Evolutionary conservation across 345 rosid species (phyloP).

Genomic region (Garcia nutans): DNA sequence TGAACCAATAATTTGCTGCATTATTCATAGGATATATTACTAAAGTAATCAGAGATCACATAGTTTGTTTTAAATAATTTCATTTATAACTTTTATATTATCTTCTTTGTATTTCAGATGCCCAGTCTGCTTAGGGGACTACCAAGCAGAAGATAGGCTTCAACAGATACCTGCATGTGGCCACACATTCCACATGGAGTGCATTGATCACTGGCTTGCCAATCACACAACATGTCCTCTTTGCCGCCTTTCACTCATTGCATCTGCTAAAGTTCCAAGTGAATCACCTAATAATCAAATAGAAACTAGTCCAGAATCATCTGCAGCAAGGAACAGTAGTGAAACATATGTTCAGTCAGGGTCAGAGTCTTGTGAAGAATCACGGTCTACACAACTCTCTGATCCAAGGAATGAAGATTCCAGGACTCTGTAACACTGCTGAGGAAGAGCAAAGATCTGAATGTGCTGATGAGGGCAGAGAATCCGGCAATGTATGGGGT

Average conservation of each 20-base stretch:
- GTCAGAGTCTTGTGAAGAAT: conserved; percentile 28
- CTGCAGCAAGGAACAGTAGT: conserved; percentile 14
- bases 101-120: conserved; percentile 47
- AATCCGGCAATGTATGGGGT: conserved; percentile 10
- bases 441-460: conserved; percentile 26
- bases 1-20: background rate
- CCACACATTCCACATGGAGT: conserved; percentile 88
- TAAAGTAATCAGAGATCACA: background rate
- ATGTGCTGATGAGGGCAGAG: conserved; percentile 18
- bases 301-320: conserved; percentile 26
- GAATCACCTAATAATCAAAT: conserved; percentile 32
- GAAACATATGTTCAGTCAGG: conserved; percentile 24
- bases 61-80: background rate
- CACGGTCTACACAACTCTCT: conserved; percentile 14
- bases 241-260: conserved; percentile 72
- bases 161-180: conserved; percentile 82
- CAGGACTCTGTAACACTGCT: background rate
- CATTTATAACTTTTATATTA: background rate
- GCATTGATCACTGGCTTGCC: conserved; percentile 86
- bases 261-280: conserved; percentile 33
- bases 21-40: background rate
- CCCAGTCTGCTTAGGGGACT: conserved; percentile 80
- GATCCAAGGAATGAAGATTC: conserved; percentile 25
- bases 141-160: conserved; percentile 76
- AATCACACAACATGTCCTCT: conserved; percentile 88